These are phyloP conservation scores for Entomortierella parvispora DNA, from an alignment of 192 early-diverging fungal genomes.

Conservation along the genomic window DNA sequence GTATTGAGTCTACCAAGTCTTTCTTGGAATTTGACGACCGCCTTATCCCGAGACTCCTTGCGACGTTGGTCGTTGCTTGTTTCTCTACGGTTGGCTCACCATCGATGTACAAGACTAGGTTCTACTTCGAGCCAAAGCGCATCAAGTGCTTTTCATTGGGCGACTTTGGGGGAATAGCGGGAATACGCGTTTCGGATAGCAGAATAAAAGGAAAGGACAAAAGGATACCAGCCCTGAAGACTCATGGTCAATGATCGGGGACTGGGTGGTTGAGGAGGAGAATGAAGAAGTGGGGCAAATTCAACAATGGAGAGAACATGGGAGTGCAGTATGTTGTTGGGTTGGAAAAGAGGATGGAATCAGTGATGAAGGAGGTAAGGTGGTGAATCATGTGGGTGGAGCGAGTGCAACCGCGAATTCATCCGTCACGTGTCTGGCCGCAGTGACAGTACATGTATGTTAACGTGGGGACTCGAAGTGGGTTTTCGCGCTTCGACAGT, in stretches of 20 bases:
- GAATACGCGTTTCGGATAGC: constrained; percentile 2
- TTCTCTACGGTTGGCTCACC: constrained; percentile 2
- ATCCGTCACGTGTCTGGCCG: too few species aligned
- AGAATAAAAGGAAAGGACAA: neutral
- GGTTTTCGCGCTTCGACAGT: neutral
- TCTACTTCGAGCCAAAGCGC: constrained; percentile 3
- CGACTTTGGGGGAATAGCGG: neutral
- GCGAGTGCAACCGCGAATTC: too few species aligned
- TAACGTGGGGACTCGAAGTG: too few species aligned
- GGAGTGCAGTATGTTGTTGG: too few species aligned
- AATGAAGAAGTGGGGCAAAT: too few species aligned
- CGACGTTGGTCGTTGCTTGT: neutral
- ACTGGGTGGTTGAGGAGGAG: too few species aligned
- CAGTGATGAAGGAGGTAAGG: too few species aligned
- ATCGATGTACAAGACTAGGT: constrained; percentile 11
- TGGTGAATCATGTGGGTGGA: too few species aligned
- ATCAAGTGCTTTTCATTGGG: neutral
- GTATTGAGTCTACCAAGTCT: neutral
- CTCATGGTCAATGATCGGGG: constrained; percentile 2
- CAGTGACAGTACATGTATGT: too few species aligned
- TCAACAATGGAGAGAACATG: too few species aligned
- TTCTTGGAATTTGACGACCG: neutral
- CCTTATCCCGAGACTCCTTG: neutral
- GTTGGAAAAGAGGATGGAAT: too few species aligned
- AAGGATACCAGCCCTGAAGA: neutral